A percentile compares a stretch with the other conserved stretches of the same genome.
Conservation (phyloP, 345 rosid genomes). For the Balakata baccata region DNA sequence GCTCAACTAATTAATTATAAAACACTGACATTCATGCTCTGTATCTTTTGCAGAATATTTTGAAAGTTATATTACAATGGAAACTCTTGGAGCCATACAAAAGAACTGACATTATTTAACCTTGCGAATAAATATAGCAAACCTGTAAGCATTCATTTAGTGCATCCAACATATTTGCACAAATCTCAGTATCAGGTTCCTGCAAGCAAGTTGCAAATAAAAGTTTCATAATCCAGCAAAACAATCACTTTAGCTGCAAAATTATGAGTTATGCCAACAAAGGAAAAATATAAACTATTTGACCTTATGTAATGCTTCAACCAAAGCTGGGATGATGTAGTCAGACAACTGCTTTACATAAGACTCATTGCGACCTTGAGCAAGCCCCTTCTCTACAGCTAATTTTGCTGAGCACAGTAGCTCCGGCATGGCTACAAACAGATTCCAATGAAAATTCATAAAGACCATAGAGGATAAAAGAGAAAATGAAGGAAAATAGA, state of each 20-base stretch:
- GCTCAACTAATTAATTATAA: background rate
- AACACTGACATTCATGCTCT: background rate
- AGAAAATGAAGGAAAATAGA: conserved; percentile 3
- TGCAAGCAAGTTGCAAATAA: conserved; percentile 37
- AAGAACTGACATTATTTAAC: background rate
- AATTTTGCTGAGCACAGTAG: conserved; percentile 88
- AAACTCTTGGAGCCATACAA: background rate
- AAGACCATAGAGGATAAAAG: background rate
- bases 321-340: conserved; percentile 83
- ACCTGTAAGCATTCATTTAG: conserved; percentile 98
- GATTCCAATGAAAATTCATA: background rate
- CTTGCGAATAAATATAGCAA: conserved; percentile 7
- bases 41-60: background rate
- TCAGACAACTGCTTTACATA: conserved; percentile 93
- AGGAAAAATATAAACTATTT: conserved; percentile 7
- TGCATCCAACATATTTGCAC: conserved; percentile 94
- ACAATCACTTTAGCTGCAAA: background rate
- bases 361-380: conserved; percentile 85
- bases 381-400: conserved; percentile 83
- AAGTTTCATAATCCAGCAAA: conserved; percentile 2
- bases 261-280: background rate
- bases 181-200: conserved; percentile 98
- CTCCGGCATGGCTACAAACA: conserved; percentile 89
- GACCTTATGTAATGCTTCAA: conserved; percentile 97
- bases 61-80: background rate